Evolutionary conservation across 2,329 filamentous ascomycete genomes (phyloP).

Genomic region (Colletotrichum somersetense): DNA sequence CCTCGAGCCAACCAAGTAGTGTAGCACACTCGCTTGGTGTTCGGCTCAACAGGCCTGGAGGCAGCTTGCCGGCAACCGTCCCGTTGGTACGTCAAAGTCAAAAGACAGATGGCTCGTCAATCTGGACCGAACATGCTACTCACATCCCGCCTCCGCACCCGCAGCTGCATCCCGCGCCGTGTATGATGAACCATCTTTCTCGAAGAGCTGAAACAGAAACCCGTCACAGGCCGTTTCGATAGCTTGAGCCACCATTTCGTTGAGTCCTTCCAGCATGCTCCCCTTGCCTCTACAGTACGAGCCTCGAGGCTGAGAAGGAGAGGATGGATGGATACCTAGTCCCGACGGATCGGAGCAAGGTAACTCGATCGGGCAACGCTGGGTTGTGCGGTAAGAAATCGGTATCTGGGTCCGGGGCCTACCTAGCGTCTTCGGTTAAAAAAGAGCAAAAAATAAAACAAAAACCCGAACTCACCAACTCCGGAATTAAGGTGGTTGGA

Average conservation of each 20-base stretch:
- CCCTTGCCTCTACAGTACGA: neutral
- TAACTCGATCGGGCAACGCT: conserved; percentile 29
- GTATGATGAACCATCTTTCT: neutral
- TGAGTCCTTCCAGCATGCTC: neutral
- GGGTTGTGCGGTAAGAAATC: conserved; percentile 18
- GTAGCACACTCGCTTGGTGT: no score
- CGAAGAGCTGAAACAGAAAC: neutral
- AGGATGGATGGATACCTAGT: neutral
- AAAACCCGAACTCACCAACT: neutral
- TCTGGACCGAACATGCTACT: conserved; percentile 22
- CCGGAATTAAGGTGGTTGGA: conserved; percentile 19
- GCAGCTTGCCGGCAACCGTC: conserved; percentile 2
- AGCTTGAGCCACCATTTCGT: neutral
- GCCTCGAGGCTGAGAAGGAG: neutral
- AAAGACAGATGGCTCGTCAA: conserved; percentile 30
- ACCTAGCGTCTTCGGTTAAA: conserved; percentile 16
- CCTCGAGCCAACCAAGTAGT: neutral
- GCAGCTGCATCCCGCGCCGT: conserved; percentile 23
- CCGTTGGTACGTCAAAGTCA: conserved; percentile 30
- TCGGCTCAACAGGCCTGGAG: neutral
- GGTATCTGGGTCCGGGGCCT: conserved; percentile 15
- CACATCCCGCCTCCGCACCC: conserved; percentile 34
- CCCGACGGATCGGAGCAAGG: conserved; percentile 37
- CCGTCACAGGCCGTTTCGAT: neutral
- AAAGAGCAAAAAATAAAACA: neutral